phyloP scores from a whole-genome alignment of 1,284 basidiomycete species.

The Vanrija humicola region DNA sequence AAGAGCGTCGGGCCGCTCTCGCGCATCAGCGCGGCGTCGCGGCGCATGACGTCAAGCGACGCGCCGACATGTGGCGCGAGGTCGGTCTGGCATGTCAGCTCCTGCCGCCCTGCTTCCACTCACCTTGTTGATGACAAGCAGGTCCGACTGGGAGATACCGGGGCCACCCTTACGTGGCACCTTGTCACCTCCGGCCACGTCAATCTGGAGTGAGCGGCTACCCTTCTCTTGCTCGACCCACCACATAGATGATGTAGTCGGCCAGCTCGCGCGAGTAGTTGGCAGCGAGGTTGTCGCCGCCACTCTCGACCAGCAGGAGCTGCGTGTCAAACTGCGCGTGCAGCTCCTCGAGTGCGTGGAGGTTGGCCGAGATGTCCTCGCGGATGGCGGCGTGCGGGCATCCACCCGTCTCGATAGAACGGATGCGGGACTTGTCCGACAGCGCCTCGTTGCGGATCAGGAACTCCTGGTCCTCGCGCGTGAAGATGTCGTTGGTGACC shows the following conservation, averaged over 20 bases:
- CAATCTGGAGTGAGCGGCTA: slow-evolving; percentile 47
- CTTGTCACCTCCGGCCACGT: slow-evolving; percentile 85
- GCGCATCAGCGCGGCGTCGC: slow-evolving; percentile 88
- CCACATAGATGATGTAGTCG: slow-evolving; percentile 95
- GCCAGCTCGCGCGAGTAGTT: slow-evolving; percentile 95
- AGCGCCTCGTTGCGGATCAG: slow-evolving; percentile 88
- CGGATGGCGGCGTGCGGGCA: slow-evolving; percentile 94
- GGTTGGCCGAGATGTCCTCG: slow-evolving; percentile 95
- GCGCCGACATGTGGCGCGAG: slow-evolving; percentile 90
- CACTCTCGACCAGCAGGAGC: slow-evolving; percentile 86
- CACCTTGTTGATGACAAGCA: slow-evolving; percentile 93
- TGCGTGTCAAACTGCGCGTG: slow-evolving; percentile 84
- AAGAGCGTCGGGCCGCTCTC: slow-evolving; percentile 93
- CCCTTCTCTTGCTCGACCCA: slow-evolving; percentile 44
- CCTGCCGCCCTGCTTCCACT: slow-evolving; percentile 10
- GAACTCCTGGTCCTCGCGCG: slow-evolving; percentile 95
- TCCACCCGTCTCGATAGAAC: slow-evolving; percentile 95
- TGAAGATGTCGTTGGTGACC: slow-evolving; percentile 96
- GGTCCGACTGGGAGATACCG: slow-evolving; percentile 85
- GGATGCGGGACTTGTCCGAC: slow-evolving; percentile 71
- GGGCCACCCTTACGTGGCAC: slow-evolving; percentile 97
- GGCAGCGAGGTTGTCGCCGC: slow-evolving; percentile 93
- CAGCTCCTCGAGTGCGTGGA: slow-evolving; percentile 91
- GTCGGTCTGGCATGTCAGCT: slow-evolving; percentile 62
- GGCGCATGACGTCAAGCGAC: slow-evolving; percentile 89